These are phyloP conservation scores for Cercospora beticola DNA, from an alignment of 2,329 filamentous ascomycete genomes.

Conservation along the genomic window DNA sequence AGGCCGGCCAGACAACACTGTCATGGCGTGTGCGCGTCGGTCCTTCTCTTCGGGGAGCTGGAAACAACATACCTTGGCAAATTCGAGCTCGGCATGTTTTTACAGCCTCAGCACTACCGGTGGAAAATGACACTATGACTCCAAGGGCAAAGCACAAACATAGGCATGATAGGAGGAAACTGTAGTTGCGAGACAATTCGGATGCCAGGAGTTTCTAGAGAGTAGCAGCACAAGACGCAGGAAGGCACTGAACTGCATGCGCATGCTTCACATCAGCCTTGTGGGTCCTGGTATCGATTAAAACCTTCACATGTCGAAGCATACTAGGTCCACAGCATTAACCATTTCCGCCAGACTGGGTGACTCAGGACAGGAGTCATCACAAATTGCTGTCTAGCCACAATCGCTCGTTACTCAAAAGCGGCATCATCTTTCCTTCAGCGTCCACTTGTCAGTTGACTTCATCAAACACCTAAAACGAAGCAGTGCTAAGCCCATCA, in stretches of 20 bases:
- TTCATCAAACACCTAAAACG: not conserved
- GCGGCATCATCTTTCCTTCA: not conserved
- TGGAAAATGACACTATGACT: not conserved
- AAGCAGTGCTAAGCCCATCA: not conserved
- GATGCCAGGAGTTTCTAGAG: not conserved
- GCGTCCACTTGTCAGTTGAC: not conserved
- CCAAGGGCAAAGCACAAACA: not conserved
- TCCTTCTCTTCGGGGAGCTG: not conserved
- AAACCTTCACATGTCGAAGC: not conserved
- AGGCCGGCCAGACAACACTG: not conserved
- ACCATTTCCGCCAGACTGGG: not conserved
- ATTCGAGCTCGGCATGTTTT: not conserved
- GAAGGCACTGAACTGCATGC: not conserved
- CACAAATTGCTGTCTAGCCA: not conserved
- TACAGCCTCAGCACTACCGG: not conserved
- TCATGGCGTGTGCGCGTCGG: not conserved
- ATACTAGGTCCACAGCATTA: not conserved
- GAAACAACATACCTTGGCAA: not conserved
- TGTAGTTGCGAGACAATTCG: not conserved
- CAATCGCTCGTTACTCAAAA: not conserved
- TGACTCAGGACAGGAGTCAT: not conserved
- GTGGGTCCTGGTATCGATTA: no score
- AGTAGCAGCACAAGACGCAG: not conserved
- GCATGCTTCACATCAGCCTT: not conserved
- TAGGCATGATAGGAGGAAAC: not conserved